These are phyloP conservation scores for Backusella macrospora DNA, from an alignment of 192 early-diverging fungal genomes.

Conservation along the genomic window DNA sequence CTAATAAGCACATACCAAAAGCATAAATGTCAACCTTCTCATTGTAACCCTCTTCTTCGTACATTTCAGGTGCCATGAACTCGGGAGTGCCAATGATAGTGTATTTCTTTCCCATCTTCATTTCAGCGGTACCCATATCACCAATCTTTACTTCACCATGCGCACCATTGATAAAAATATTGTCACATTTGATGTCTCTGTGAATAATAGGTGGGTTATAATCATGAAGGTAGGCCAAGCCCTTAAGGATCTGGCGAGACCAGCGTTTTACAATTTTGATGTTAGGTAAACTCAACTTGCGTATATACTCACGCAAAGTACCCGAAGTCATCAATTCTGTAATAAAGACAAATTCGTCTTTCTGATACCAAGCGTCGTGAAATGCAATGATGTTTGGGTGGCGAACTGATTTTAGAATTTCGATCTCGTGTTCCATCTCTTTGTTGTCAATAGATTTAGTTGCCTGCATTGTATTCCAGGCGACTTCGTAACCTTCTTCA, in stretches of 20 bases:
- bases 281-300: conserved; percentile 71
- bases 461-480: conserved; percentile 80
- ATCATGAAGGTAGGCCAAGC: conserved; percentile 79
- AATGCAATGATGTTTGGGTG: conserved; percentile 86
- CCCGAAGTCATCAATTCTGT: conserved; percentile 91
- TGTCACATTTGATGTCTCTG: conserved; percentile 72
- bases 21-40: conserved; percentile 92
- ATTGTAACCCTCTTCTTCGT: conserved; percentile 81
- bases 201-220: conserved; percentile 85
- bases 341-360: conserved; percentile 75
- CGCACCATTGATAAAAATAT: conserved; percentile 90
- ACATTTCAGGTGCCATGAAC: conserved; percentile 92
- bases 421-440: conserved; percentile 54
- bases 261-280: conserved; percentile 78
- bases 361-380: conserved; percentile 66
- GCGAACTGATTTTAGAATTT: conserved; percentile 74
- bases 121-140: conserved; percentile 84
- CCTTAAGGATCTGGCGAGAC: conserved; percentile 80
- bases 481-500: conserved; percentile 86
- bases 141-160: conserved; percentile 90
- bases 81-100: conserved; percentile 81
- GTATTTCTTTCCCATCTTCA: conserved; percentile 85
- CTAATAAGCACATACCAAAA: conserved; percentile 82
- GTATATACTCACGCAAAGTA: conserved; percentile 77
- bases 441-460: conserved; percentile 35